A percentile compares a stretch with the other conserved stretches of the same genome.
phyloP scores from a whole-genome alignment of 768 basidiomycete genomes.

The Boletus subparvulus region DNA sequence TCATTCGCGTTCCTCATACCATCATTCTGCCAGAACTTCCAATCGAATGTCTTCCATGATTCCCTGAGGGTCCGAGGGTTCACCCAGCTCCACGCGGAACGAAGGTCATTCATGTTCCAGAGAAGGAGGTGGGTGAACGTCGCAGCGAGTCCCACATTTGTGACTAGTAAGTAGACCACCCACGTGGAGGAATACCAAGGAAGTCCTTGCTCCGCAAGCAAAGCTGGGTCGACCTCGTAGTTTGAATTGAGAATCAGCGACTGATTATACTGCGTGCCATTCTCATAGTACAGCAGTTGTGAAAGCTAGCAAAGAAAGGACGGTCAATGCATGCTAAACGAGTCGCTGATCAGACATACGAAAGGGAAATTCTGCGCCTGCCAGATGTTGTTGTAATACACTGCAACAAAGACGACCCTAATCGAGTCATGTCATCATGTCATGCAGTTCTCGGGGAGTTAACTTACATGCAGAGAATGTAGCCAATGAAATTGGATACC shows the following conservation, averaged over 20 bases:
- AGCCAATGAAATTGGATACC: constrained; percentile 51
- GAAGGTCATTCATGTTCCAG: constrained; percentile 53
- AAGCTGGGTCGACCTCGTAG: constrained; percentile 47
- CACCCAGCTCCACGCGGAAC: constrained; percentile 47
- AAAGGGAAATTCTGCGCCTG: constrained; percentile 60
- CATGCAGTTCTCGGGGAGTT: neutral
- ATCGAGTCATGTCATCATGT: constrained; percentile 8
- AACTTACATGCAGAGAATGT: constrained; percentile 54
- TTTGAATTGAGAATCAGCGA: constrained; percentile 52
- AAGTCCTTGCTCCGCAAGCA: constrained; percentile 43
- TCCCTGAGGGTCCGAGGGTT: constrained; percentile 29
- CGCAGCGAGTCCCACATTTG: constrained; percentile 38
- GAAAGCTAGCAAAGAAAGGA: constrained; percentile 35
- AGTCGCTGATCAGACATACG: constrained; percentile 35
- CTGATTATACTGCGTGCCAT: constrained; percentile 55
- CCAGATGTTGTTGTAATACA: constrained; percentile 55
- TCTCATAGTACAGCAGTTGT: constrained; percentile 50
- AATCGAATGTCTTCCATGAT: constrained; percentile 30
- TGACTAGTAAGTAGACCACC: constrained; percentile 20
- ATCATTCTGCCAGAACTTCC: constrained; percentile 37
- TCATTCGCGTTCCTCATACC: constrained; percentile 31
- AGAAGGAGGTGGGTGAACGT: constrained; percentile 52
- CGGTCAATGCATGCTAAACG: neutral
- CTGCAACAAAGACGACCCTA: constrained; percentile 37
- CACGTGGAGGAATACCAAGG: constrained; percentile 31